phyloP scores from a whole-genome alignment of 2,329 filamentous ascomycete genomes.

The Rutstroemia sp. region DNA sequence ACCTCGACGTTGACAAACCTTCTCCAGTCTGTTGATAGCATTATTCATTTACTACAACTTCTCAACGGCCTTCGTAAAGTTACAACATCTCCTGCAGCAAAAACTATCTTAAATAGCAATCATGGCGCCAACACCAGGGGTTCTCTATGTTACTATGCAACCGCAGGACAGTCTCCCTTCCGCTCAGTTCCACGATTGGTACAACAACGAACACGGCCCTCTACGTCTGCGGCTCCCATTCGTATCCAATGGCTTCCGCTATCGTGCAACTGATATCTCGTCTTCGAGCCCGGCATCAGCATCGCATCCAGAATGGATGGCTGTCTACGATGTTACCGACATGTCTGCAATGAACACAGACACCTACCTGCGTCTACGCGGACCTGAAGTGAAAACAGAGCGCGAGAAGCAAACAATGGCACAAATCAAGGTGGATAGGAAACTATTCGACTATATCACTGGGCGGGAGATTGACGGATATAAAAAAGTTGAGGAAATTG shows the following conservation, averaged over 20 bases:
- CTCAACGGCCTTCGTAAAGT: background rate
- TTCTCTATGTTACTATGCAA: slow-evolving; percentile 84
- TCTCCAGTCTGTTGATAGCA: too few relatives aligned
- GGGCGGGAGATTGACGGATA: slow-evolving; percentile 50
- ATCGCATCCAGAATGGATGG: slow-evolving; percentile 61
- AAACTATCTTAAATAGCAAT: background rate
- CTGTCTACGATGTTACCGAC: slow-evolving; percentile 72
- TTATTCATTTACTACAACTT: too few relatives aligned
- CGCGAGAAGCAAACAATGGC: slow-evolving; percentile 54
- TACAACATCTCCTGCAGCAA: background rate
- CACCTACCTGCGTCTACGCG: slow-evolving; percentile 60
- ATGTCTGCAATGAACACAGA: slow-evolving; percentile 64
- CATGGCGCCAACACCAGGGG: slow-evolving; percentile 41
- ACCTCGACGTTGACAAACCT: background rate
- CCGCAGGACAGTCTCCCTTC: slow-evolving; percentile 54
- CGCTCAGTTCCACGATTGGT: slow-evolving; percentile 81
- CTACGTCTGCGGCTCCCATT: slow-evolving; percentile 68
- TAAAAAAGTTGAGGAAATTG: slow-evolving; percentile 50
- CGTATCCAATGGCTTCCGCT: slow-evolving; percentile 72
- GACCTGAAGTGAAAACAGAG: slow-evolving; percentile 46
- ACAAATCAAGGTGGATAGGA: slow-evolving; percentile 61
- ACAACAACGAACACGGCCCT: slow-evolving; percentile 89
- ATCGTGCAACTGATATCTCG: slow-evolving; percentile 53
- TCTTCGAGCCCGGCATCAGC: slow-evolving; percentile 26
- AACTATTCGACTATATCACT: slow-evolving; percentile 61